Evolutionary conservation across 306 rosid genomes (phyloP).

Genomic region (Corylus americana): DNA sequence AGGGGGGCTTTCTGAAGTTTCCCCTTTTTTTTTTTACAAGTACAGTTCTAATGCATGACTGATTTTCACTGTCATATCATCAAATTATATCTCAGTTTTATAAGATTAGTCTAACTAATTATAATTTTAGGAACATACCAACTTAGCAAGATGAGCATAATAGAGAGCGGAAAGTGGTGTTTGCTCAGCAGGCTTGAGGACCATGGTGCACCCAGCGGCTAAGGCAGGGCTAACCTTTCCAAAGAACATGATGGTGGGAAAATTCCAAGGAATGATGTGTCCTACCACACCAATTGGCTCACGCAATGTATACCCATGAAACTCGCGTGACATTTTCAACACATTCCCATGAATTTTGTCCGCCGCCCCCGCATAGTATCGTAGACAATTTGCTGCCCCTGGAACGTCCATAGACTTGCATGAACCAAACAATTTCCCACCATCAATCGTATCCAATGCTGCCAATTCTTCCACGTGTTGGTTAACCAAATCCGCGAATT

Average conservation of each 20-base stretch:
- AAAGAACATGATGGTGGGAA: conserved; percentile 55
- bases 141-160: conserved; percentile 74
- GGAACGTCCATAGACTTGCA: conserved; percentile 63
- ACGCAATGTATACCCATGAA: conserved; percentile 67
- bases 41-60: too few relatives aligned
- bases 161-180: conserved; percentile 84
- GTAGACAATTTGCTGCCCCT: conserved; percentile 30
- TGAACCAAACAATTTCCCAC: conserved; percentile 46
- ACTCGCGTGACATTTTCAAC: conserved; percentile 44
- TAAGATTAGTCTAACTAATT: too few relatives aligned
- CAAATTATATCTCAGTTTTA: too few relatives aligned
- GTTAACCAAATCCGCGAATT: conserved; percentile 69
- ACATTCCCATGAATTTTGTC: conserved; percentile 84
- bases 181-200: conserved; percentile 88
- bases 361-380: conserved; percentile 90
- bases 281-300: conserved; percentile 91
- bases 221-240: conserved; percentile 67
- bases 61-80: too few relatives aligned
- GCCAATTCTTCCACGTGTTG: conserved; percentile 66
- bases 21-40: too few relatives aligned
- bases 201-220: conserved; percentile 90
- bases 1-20: too few relatives aligned
- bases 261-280: conserved; percentile 91
- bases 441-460: conserved; percentile 68
- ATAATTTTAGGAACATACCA: conserved; percentile 32